phyloP scores from a whole-genome alignment of 225 moss, liverwort and hornwort genomes.

The Thuidium tamariscinum region DNA sequence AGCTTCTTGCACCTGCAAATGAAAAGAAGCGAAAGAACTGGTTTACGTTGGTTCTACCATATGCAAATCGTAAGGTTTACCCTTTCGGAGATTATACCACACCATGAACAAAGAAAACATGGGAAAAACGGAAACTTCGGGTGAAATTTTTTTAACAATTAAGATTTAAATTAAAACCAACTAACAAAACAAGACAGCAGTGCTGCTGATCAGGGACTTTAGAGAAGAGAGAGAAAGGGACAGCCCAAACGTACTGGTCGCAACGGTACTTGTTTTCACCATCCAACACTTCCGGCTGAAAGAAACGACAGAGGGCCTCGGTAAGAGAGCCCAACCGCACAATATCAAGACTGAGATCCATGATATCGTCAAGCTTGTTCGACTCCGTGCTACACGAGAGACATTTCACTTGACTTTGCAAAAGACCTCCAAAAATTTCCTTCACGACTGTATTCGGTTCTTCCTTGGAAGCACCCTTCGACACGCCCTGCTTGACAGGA shows the following conservation, averaged over 20 bases:
- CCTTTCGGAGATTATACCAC: background rate
- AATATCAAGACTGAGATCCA: slow-evolving; percentile 77
- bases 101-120: background rate
- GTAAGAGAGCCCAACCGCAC: slow-evolving; percentile 42
- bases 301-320: slow-evolving; percentile 68
- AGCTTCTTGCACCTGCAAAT: slow-evolving; percentile 62
- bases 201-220: background rate
- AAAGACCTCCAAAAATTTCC: slow-evolving; percentile 69
- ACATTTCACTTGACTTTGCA: slow-evolving; percentile 80
- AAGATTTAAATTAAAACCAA: background rate
- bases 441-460: slow-evolving; percentile 69
- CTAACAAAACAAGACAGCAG: background rate
- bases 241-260: slow-evolving; percentile 38
- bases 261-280: slow-evolving; percentile 79
- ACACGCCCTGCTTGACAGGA: slow-evolving; percentile 26
- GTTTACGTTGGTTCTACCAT: background rate
- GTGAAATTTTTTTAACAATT: background rate
- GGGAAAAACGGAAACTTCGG: background rate
- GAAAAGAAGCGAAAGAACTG: background rate
- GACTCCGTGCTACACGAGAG: slow-evolving; percentile 57
- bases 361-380: slow-evolving; percentile 72
- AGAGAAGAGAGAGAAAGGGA: background rate
- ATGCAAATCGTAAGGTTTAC: background rate
- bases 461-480: slow-evolving; percentile 50
- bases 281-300: slow-evolving; percentile 69